Percentiles rank a stretch among this genome's conserved stretches.
Evolutionary conservation across 2,329 filamentous ascomycete species (phyloP).

Genomic region (Paradendryphiella salina): DNA sequence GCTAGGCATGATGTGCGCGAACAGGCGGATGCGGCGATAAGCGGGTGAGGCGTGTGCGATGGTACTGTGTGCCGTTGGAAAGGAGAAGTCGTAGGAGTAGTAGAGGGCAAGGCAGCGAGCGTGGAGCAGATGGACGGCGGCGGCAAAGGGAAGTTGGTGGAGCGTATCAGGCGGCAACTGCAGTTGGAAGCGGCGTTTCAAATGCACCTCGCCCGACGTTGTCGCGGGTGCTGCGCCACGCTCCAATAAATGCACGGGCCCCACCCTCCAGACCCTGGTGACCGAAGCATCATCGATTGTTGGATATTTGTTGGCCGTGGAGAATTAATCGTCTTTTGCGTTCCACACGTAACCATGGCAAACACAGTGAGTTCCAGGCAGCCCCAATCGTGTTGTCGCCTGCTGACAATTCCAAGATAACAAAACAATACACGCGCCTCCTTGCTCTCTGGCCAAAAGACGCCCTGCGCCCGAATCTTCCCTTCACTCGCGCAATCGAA

Average conservation of each 20-base stretch:
- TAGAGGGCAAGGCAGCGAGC: slow-evolving; percentile 4
- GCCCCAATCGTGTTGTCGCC: neutral
- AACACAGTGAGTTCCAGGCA: slow-evolving; percentile 14
- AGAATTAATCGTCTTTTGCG: neutral
- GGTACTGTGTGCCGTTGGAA: neutral
- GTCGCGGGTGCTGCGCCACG: slow-evolving; percentile 13
- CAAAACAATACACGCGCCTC: slow-evolving; percentile 56
- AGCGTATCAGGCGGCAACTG: slow-evolving; percentile 13
- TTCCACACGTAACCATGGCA: slow-evolving; percentile 19
- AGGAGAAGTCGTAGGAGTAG: neutral
- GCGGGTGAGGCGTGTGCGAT: neutral
- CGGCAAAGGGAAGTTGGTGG: slow-evolving; percentile 9
- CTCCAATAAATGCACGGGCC: slow-evolving; percentile 5
- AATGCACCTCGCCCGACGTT: slow-evolving; percentile 3
- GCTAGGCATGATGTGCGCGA: slow-evolving; percentile 47
- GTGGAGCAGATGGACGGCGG: slow-evolving; percentile 10
- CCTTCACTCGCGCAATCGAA: slow-evolving; percentile 52
- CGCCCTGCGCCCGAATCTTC: slow-evolving; percentile 53
- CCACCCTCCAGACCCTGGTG: neutral
- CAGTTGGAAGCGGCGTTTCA: slow-evolving; percentile 17
- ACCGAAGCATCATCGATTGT: slow-evolving; percentile 19
- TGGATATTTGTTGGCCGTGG: neutral
- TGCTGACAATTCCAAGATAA: slow-evolving; percentile 30
- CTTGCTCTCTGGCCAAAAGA: slow-evolving; percentile 56
- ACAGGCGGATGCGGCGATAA: slow-evolving; percentile 14